Evolutionary conservation across 371 early-diverging fungal genomes (phyloP).

Genomic region (Mortierella sp.): DNA sequence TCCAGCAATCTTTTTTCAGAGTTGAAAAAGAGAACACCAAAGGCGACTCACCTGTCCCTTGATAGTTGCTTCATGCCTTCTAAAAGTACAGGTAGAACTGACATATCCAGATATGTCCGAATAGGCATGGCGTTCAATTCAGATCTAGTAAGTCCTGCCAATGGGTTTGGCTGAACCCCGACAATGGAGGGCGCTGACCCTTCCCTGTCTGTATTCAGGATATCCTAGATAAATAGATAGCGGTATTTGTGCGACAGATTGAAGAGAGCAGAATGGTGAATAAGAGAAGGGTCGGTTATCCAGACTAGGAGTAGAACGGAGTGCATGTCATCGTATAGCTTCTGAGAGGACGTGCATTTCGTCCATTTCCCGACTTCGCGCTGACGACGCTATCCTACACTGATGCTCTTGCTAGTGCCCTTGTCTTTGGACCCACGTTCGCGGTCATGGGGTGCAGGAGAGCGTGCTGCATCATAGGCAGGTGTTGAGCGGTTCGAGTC

Average conservation of each 20-base stretch:
- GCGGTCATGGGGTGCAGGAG: slow-evolving; percentile 41
- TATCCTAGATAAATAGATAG: slow-evolving; percentile 17
- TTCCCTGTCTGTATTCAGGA: slow-evolving; percentile 43
- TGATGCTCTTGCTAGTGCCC: slow-evolving; percentile 36
- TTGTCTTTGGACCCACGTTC: slow-evolving; percentile 39
- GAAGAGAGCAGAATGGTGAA: not conserved
- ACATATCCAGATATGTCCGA: slow-evolving; percentile 67
- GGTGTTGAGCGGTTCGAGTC: slow-evolving; percentile 48
- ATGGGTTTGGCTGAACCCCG: slow-evolving; percentile 27
- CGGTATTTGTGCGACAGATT: not conserved
- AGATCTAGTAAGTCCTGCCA: slow-evolving; percentile 38
- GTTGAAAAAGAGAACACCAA: not conserved
- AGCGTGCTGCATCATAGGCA: slow-evolving; percentile 25
- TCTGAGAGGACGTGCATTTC: not conserved
- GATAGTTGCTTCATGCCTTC: slow-evolving; percentile 73
- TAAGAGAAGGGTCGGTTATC: not conserved
- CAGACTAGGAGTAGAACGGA: not conserved
- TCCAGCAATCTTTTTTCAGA: not conserved
- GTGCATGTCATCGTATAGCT: not conserved
- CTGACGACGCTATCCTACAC: slow-evolving; percentile 9
- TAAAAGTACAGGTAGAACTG: slow-evolving; percentile 68
- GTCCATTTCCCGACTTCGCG: not conserved
- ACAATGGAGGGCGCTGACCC: slow-evolving; percentile 34
- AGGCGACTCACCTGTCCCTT: slow-evolving; percentile 61
- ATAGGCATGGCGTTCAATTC: slow-evolving; percentile 54